Conservation (phyloP, 768 basidiomycete genomes). For the Boletus fagicola region DNA sequence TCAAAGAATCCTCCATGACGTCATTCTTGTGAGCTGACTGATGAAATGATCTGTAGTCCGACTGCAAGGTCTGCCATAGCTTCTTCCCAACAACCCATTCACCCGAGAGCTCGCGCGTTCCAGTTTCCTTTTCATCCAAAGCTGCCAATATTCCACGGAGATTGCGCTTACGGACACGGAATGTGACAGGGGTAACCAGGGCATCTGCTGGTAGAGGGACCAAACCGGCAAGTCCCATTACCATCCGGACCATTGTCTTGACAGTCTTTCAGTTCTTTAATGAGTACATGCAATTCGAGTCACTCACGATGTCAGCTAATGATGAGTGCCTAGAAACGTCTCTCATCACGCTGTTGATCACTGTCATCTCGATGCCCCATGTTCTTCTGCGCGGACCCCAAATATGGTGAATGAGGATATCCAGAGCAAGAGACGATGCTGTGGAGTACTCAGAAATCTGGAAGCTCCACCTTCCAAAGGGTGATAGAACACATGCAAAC, state of each 20-base stretch:
- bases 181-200: slow-evolving; percentile 91
- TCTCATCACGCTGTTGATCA: slow-evolving; percentile 81
- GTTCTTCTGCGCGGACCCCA: slow-evolving; percentile 86
- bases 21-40: slow-evolving; percentile 22
- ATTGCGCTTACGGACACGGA: slow-evolving; percentile 67
- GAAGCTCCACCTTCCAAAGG: not conserved
- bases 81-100: slow-evolving; percentile 97
- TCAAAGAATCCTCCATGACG: slow-evolving; percentile 17
- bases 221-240: slow-evolving; percentile 79
- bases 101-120: slow-evolving; percentile 77
- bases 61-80: slow-evolving; percentile 84
- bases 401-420: slow-evolving; percentile 74
- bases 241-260: slow-evolving; percentile 49
- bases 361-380: slow-evolving; percentile 95
- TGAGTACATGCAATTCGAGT: not conserved
- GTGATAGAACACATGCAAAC: slow-evolving; percentile 33
- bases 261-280: slow-evolving; percentile 1
- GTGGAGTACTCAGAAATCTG: not conserved
- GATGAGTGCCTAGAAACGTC: slow-evolving; percentile 78
- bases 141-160: slow-evolving; percentile 78
- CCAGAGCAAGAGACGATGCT: slow-evolving; percentile 48
- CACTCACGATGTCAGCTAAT: slow-evolving; percentile 75
- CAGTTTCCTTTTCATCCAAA: slow-evolving; percentile 73
- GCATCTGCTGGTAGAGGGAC: slow-evolving; percentile 90
- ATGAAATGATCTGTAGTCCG: slow-evolving; percentile 66